phyloP scores from a whole-genome alignment of 257 asterid genomes.

The Capsicum baccatum region DNA sequence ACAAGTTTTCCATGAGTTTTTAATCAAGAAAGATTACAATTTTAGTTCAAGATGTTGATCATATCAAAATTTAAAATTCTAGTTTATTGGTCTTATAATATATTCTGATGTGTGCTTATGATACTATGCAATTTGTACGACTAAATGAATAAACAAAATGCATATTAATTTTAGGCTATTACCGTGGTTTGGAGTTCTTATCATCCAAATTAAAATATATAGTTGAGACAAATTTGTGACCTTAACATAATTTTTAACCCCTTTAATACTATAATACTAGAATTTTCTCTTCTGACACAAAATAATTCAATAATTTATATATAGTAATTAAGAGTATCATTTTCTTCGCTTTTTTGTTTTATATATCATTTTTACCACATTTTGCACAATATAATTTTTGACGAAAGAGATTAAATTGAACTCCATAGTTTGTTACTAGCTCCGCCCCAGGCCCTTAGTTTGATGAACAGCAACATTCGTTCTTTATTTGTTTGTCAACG shows the following conservation, averaged over 20 bases:
- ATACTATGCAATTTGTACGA: constrained; percentile 1
- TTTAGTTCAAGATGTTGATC: not conserved
- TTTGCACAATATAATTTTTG: too few species aligned
- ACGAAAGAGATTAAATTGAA: too few species aligned
- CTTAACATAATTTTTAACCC: too few species aligned
- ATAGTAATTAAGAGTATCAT: too few species aligned
- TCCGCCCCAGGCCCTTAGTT: too few species aligned
- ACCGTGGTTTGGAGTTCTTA: not conserved
- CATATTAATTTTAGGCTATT: constrained; percentile 2
- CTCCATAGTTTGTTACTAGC: too few species aligned
- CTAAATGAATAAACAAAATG: not conserved
- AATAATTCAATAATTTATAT: too few species aligned
- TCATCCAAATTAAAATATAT: not conserved
- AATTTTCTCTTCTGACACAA: too few species aligned
- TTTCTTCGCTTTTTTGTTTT: not conserved
- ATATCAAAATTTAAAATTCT: not conserved
- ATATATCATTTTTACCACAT: not conserved
- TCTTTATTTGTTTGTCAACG: too few species aligned
- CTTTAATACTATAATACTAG: too few species aligned
- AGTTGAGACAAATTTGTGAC: too few species aligned
- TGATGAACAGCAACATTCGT: too few species aligned
- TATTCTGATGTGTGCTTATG: not conserved
- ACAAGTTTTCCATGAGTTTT: constrained; percentile 22
- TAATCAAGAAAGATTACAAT: not conserved
- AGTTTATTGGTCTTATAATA: not conserved